phyloP scores from a whole-genome alignment of 2,329 filamentous ascomycete genomes.

The Ophiostoma triangulosporum region DNA sequence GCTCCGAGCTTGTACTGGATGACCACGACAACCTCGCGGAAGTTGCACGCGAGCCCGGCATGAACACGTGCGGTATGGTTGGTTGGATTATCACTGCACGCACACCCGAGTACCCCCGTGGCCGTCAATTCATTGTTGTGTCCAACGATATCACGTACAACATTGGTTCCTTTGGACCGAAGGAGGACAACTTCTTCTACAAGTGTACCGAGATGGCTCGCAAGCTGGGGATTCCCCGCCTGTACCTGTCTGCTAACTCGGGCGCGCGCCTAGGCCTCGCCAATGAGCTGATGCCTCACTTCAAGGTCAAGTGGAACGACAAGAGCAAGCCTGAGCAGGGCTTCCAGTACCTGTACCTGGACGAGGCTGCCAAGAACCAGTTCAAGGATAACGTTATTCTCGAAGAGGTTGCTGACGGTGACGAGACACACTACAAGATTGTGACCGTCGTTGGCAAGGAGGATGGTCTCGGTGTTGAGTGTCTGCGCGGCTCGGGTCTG shows the following conservation, averaged over 20 bases:
- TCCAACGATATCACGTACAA: constrained; percentile 99
- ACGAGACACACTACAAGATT: constrained; percentile 87
- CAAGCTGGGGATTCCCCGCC: constrained; percentile 81
- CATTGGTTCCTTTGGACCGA: constrained; percentile 93
- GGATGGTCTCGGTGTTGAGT: constrained; percentile 95
- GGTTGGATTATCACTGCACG: constrained; percentile 92
- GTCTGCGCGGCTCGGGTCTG: constrained; percentile 88
- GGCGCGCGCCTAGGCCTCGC: constrained; percentile 95
- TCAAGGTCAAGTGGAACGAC: constrained; percentile 95
- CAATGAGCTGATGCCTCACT: constrained; percentile 91
- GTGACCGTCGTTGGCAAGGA: constrained; percentile 85
- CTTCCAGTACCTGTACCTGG: constrained; percentile 96
- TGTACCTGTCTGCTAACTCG: constrained; percentile 97
- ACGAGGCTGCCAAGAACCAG: constrained; percentile 69
- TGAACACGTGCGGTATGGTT: constrained; percentile 96
- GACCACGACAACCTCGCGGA: constrained; percentile 85
- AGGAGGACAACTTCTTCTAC: constrained; percentile 96
- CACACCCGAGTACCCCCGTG: constrained; percentile 88
- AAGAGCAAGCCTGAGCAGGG: constrained; percentile 65
- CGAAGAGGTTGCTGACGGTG: constrained; percentile 71
- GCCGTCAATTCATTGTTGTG: constrained; percentile 86
- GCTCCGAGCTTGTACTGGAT: constrained; percentile 87
- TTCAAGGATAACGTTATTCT: constrained; percentile 84
- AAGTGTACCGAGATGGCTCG: constrained; percentile 96
- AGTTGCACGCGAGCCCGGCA: constrained; percentile 86